Base-by-base conservation (phyloP, 139 green algal genomes). In the Mesostigma viride region DNA sequence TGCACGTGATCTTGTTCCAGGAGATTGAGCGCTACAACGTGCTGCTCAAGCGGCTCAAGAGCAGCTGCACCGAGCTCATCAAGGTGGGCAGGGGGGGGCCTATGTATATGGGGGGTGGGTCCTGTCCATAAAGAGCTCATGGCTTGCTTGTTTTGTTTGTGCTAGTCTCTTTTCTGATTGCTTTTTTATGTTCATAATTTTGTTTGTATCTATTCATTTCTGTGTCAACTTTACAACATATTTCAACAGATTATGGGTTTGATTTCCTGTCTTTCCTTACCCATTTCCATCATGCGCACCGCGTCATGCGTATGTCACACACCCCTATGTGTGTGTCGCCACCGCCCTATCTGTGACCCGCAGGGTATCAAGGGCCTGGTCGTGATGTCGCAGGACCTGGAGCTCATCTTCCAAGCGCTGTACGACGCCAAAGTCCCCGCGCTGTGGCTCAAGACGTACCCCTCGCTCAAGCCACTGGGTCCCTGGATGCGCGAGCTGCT, bases 11-110 rank as follows among this genome's bases (percentile, higher is more conserved):
- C 76, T 76, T 95, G 46, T 88, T 90, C 75, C 88, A 95, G 69
- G 85, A 94, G 82, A 68, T 91, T 28, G 87, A 93, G 76, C 79
- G 88, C 28, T 93, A 93, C 83, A 95, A 95, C 77, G 58, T 67
- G 31, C 85, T 95, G 67, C 77, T 93, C 31, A 73, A 77, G 14
- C 35, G 32, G 2, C 74, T 91, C 60, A 6, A 14, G 14, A 14
- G 8, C 17, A 31, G 22, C 26, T 69, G 83, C 35, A 46, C 58
- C 30, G n/a, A 65, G 4, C 63, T 69, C 11, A n/a, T n/a, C n/a
- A n/a, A n/a, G n/a, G n/a, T n/a, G n/a, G n/a, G 40, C 40, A 8
- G 11, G 40, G 8, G 8, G 8, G 40, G 8, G 40, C 8, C 40
- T 51, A n/a, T 51, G 40, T 51, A 51, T 51, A 14, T 51, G 40